Conservation (phyloP, 371 early-diverging fungal genomes). For the Mortierella sp. region DNA sequence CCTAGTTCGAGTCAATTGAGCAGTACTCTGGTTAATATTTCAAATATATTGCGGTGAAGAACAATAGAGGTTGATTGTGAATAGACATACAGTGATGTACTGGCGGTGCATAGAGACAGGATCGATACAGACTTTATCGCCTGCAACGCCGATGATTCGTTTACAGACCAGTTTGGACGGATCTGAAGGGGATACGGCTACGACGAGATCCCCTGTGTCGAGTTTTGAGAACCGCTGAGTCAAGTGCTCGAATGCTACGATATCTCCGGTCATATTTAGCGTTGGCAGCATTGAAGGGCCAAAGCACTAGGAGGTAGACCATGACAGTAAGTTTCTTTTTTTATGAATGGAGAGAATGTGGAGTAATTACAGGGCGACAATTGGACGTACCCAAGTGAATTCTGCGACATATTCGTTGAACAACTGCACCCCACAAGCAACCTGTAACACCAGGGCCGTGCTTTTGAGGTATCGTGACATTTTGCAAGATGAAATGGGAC, state of each 20-base stretch:
- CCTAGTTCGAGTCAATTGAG: conserved; percentile 39
- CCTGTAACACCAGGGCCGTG: conserved; percentile 59
- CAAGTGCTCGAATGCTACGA: conserved; percentile 77
- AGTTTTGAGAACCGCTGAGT: conserved; percentile 65
- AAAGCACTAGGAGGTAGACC: conserved; percentile 64
- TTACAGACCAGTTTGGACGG: conserved; percentile 80
- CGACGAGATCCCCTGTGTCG: conserved; percentile 81
- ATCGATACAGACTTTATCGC: conserved; percentile 66
- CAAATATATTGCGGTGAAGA: not conserved
- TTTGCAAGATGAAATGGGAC: not conserved
- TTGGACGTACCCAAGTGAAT: conserved; percentile 71
- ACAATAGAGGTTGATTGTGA: not conserved
- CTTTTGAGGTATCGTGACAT: conserved; percentile 43
- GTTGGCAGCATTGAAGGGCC: conserved; percentile 93
- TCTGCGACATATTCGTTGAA: conserved; percentile 77
- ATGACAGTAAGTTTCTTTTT: not conserved
- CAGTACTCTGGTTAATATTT: not conserved
- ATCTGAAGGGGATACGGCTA: conserved; percentile 75
- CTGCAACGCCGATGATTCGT: conserved; percentile 83
- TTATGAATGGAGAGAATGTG: conserved; percentile 6
- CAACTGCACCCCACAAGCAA: conserved; percentile 71
- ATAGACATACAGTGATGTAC: conserved; percentile 63
- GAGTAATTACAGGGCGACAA: not conserved
- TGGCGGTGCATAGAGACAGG: conserved; percentile 69
- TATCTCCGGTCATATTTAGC: conserved; percentile 76